A percentile compares a stretch with the other conserved stretches of the same genome.
phyloP scores from a whole-genome alignment of 257 asterid species.

The Solanum ahanhuiri region DNA sequence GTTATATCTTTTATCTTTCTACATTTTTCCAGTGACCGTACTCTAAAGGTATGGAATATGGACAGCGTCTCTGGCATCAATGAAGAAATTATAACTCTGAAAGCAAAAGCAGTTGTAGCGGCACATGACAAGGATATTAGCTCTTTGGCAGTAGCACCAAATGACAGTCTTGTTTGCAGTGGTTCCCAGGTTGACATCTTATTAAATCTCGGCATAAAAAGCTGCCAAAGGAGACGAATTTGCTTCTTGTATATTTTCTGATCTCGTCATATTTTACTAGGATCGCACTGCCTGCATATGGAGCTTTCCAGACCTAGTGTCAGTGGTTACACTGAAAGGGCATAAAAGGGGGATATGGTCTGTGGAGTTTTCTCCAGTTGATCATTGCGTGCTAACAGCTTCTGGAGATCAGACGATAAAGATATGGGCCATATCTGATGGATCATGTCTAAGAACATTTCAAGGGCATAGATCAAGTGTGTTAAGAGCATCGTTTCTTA shows the following conservation, averaged over 20 bases:
- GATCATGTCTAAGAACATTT: conserved; percentile 83
- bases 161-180: conserved; percentile 92
- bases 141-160: conserved; percentile 80
- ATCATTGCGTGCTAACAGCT: conserved; percentile 87
- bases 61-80: conserved; percentile 39
- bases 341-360: conserved; percentile 95
- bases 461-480: conserved; percentile 94
- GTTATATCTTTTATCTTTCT: neutral
- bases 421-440: conserved; percentile 90
- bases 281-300: conserved; percentile 91
- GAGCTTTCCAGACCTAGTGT: conserved; percentile 78
- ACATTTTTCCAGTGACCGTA: conserved; percentile 55
- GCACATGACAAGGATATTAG: conserved; percentile 97
- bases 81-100: conserved; percentile 44
- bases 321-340: conserved; percentile 66
- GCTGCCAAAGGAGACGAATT: neutral
- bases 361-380: conserved; percentile 98
- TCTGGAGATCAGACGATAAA: conserved; percentile 93
- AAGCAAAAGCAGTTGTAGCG: conserved; percentile 78
- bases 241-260: neutral
- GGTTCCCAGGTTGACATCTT: conserved; percentile 68
- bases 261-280: conserved; percentile 32
- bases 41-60: conserved; percentile 82
- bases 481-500: conserved; percentile 72
- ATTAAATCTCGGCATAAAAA: neutral